Evolutionary conservation across 345 rosid genomes (phyloP), one percentile per base, ranked within the genome.

Genomic region (Odontarrhena argentea): DNA sequence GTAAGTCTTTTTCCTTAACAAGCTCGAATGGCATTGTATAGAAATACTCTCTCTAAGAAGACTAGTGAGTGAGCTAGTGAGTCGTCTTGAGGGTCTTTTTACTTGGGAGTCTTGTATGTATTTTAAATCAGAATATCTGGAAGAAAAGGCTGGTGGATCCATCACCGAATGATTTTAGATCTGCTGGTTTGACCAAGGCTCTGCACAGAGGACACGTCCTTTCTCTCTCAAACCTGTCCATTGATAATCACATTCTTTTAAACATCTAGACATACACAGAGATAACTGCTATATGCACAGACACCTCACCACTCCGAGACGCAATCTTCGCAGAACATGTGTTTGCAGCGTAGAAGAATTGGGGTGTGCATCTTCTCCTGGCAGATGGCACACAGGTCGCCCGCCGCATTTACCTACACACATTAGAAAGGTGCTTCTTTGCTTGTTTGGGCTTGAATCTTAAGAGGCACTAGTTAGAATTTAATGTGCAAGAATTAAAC

Each of bases 341-440:
- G 99, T 76, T 91, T 91, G 73, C 97, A 94, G 26, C 93, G 88
- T 57, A 94, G 97, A 70, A 94, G 80, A 69, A 94, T 71, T 12
- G 99, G 99, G 50, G 91, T 85, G 67, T 94, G 96, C 99, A 94
- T 94, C 85, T 94, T 94, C 77, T 91, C 97, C 84, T 91, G 99
- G 81, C 99, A 94, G 49, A 91, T 94, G 64, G 97, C 97, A 67
- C 97, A 94, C 42, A 91, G 67, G 78, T 94, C 99, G 38, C 99
- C 97, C 13, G 90, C 97, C 36, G 94, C 93, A 77, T 74, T 89
- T 53, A 95, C 97, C 97, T 91, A 82, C 83, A 80, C 60, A 69
- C 32, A 78, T 38, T 40, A 47, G 15, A 68, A 68, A 69, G 54
- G 25, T 67, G 56, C 28, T 63, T 56, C 59, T 34, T 68, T 55